Percentiles rank a stretch among this genome's conserved stretches.
phyloP scores from a whole-genome alignment of 495 filamentous ascomycete genomes.

The Daldinia concentrica region DNA sequence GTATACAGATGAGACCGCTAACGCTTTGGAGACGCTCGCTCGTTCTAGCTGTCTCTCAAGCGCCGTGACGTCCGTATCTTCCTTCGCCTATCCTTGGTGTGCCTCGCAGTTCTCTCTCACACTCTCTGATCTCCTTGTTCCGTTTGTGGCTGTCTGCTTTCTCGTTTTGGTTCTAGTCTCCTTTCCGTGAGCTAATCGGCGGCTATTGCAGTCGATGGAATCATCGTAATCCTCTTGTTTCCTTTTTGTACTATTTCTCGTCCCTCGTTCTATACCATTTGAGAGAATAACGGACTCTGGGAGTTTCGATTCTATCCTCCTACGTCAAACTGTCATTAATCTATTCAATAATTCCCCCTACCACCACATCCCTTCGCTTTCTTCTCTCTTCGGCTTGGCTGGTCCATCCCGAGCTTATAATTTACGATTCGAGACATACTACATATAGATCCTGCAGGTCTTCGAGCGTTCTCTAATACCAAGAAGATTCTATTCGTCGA shows the following conservation, averaged over 20 bases:
- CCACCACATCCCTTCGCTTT: slow-evolving; percentile 25
- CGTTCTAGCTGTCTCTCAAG: slow-evolving; percentile 16
- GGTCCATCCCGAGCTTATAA: slow-evolving; percentile 26
- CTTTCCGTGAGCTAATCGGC: slow-evolving; percentile 22
- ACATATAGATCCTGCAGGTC: slow-evolving; percentile 30
- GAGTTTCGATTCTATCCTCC: slow-evolving; percentile 32
- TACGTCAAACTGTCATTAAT: slow-evolving; percentile 21
- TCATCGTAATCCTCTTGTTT: slow-evolving; percentile 20
- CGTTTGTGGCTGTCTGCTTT: slow-evolving; percentile 29
- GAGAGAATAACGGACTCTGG: slow-evolving; percentile 30
- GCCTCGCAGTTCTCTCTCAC: not conserved
- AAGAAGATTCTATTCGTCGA: slow-evolving; percentile 32
- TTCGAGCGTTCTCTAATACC: slow-evolving; percentile 15
- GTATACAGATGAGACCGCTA: slow-evolving; percentile 33
- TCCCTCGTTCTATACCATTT: slow-evolving; percentile 29
- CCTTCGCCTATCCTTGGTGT: slow-evolving; percentile 4
- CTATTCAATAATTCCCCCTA: not conserved
- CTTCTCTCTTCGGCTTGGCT: slow-evolving; percentile 29
- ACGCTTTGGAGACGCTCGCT: slow-evolving; percentile 20
- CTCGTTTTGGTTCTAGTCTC: slow-evolving; percentile 29
- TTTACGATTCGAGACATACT: slow-evolving; percentile 34
- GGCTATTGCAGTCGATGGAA: slow-evolving; percentile 22
- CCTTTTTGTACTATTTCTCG: slow-evolving; percentile 12
- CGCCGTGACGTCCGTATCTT: slow-evolving; percentile 28
- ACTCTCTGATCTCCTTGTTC: not conserved